Conservation (phyloP, 495 filamentous ascomycete species). For the Trypethelium eluteriae region DNA sequence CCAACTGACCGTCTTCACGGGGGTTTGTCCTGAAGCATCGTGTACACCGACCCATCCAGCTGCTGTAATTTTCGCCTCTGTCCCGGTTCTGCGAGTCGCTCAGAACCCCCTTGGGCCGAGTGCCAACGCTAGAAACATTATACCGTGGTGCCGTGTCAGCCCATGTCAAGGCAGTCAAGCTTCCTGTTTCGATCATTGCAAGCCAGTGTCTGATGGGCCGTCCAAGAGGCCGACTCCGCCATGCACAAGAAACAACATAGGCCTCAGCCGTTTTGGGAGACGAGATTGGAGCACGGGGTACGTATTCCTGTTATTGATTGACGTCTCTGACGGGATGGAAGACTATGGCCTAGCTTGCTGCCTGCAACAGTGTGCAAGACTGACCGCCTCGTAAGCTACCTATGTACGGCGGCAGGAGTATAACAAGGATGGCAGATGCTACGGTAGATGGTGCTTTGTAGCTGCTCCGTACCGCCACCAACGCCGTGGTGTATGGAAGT, state of each 20-base stretch:
- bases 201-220: background rate
- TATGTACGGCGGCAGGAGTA: background rate
- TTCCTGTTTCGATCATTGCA: slow-evolving; percentile 3
- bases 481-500: slow-evolving; percentile 6
- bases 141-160: background rate
- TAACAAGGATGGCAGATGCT: background rate
- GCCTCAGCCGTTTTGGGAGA: no score
- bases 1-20: background rate
- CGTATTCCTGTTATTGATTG: no score
- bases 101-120: background rate
- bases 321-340: background rate
- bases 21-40: slow-evolving; percentile 3
- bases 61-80: slow-evolving; percentile 3
- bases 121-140: background rate
- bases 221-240: background rate
- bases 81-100: background rate
- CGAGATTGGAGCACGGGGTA: no score
- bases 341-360: background rate
- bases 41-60: background rate
- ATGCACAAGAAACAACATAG: no score
- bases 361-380: background rate
- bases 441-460: slow-evolving; percentile 6
- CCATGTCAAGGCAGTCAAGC: slow-evolving; percentile 4
- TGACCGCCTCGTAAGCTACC: background rate
- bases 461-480: slow-evolving; percentile 8